These are phyloP conservation scores for Colletotrichum sp. DNA, from an alignment of 2,329 filamentous ascomycete species.

Conservation along the genomic window DNA sequence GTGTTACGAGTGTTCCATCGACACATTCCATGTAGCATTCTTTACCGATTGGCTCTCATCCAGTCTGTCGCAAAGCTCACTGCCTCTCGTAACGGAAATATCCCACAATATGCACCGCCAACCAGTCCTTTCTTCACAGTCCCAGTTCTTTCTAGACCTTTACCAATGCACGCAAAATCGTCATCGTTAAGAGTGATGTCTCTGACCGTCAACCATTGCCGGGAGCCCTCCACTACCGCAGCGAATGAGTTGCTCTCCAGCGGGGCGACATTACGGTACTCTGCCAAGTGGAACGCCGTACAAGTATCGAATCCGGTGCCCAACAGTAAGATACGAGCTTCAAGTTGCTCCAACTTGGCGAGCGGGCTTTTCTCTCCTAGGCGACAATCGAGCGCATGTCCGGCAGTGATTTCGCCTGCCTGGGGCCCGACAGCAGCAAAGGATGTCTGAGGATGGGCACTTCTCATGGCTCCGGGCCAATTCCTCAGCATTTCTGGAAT, in stretches of 20 bases:
- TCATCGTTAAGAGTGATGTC: not conserved
- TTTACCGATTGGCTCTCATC: not conserved
- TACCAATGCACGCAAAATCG: not conserved
- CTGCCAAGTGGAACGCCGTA: conserved; percentile 20
- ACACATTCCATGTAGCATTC: not conserved
- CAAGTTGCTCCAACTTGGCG: not conserved
- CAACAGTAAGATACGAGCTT: conserved; percentile 12
- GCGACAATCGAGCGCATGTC: not conserved
- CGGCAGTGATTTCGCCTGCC: not conserved
- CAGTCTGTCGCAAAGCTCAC: not conserved
- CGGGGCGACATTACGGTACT: conserved; percentile 1
- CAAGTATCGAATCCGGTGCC: conserved; percentile 18
- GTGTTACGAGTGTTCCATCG: not conserved
- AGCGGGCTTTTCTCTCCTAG: not conserved
- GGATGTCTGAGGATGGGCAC: conserved; percentile 23
- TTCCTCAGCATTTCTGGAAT: conserved; percentile 18
- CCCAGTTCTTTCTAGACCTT: not conserved
- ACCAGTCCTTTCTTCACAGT: not conserved
- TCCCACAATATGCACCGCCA: not conserved
- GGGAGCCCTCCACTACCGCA: not conserved
- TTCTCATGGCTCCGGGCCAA: conserved; percentile 21
- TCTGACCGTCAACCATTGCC: conserved; percentile 17
- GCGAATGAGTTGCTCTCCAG: conserved; percentile 15
- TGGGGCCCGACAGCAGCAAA: not conserved
- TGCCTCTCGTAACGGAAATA: not conserved